Evolutionary conservation across 768 basidiomycete species (phyloP).

Genomic region (Boletellus ananiceps): DNA sequence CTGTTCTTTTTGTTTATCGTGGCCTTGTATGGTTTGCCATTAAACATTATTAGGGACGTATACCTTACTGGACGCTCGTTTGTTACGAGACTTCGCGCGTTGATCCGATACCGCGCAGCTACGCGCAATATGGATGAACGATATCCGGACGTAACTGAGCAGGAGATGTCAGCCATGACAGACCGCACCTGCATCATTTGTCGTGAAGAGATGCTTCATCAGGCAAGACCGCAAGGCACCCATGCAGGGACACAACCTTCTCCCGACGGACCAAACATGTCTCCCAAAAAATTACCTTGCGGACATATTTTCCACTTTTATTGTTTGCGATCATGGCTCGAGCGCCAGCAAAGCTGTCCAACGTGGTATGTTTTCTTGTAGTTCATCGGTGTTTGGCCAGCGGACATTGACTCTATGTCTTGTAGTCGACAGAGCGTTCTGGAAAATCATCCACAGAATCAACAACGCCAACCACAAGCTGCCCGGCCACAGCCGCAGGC

Average conservation of each 20-base stretch:
- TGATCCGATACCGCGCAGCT: slow-evolving; percentile 88
- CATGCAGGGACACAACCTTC: slow-evolving; percentile 20
- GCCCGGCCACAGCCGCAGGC: slow-evolving; percentile 25
- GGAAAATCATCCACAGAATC: slow-evolving; percentile 41
- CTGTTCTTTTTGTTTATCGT: slow-evolving; percentile 93
- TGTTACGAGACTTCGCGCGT: slow-evolving; percentile 77
- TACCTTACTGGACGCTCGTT: slow-evolving; percentile 95
- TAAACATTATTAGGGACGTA: slow-evolving; percentile 96
- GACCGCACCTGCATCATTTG: slow-evolving; percentile 98
- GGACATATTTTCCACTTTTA: slow-evolving; percentile 98
- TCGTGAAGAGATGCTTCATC: slow-evolving; percentile 84
- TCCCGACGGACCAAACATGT: slow-evolving; percentile 81
- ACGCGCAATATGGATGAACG: slow-evolving; percentile 95
- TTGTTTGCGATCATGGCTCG: slow-evolving; percentile 95
- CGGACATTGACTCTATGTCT: slow-evolving; percentile 3
- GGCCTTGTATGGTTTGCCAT: slow-evolving; percentile 88
- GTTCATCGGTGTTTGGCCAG: not conserved
- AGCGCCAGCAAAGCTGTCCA: slow-evolving; percentile 97
- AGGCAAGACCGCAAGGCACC: slow-evolving; percentile 25
- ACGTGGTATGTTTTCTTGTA: slow-evolving; percentile 68
- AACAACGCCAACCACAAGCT: slow-evolving; percentile 28
- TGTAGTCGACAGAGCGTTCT: slow-evolving; percentile 72
- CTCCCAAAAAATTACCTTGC: slow-evolving; percentile 94
- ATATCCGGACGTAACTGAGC: slow-evolving; percentile 88
- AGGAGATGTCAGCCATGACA: slow-evolving; percentile 73